Conservation (phyloP, 2,329 filamentous ascomycete species). For the Pseudocercospora fijiensis region DNA sequence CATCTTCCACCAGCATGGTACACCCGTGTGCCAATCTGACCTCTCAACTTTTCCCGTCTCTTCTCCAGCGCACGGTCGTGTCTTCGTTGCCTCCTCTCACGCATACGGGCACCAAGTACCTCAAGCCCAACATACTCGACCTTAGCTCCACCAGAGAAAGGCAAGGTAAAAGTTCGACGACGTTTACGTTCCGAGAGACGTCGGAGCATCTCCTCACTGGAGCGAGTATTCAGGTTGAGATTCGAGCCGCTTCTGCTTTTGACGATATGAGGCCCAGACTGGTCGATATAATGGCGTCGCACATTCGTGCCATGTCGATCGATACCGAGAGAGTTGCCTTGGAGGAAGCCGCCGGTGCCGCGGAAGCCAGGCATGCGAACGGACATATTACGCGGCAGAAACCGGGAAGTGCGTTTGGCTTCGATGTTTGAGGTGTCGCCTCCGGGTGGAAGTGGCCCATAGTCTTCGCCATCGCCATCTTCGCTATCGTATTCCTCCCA, state of each 20-base stretch:
- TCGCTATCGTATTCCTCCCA: conserved; percentile 57
- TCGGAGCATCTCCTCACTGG: conserved; percentile 29
- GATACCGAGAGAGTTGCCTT: conserved; percentile 58
- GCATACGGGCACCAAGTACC: conserved; percentile 50
- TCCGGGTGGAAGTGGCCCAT: conserved; percentile 43
- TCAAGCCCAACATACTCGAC: conserved; percentile 54
- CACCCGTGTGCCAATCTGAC: conserved; percentile 46
- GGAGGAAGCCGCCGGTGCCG: conserved; percentile 47
- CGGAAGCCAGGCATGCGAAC: conserved; percentile 42
- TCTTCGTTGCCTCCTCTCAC: conserved; percentile 44
- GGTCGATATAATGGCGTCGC: conserved; percentile 43
- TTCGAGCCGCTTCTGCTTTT: conserved; percentile 20
- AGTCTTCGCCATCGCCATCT: conserved; percentile 40
- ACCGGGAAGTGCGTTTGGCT: conserved; percentile 8
- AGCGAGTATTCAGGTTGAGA: conserved; percentile 9
- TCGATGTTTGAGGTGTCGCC: conserved; percentile 48
- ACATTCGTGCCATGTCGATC: conserved; percentile 49
- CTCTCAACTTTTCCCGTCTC: conserved; percentile 53
- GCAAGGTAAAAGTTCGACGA: conserved; percentile 22
- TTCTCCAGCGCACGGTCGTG: conserved; percentile 52
- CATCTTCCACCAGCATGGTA: conserved; percentile 15
- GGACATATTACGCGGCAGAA: conserved; percentile 36
- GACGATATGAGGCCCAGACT: conserved; percentile 41
- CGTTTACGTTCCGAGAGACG: conserved; percentile 16
- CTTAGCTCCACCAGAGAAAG: conserved; percentile 41